Conservation (phyloP, 148 eudicot species). For the Chenopodium berlandieri region DNA sequence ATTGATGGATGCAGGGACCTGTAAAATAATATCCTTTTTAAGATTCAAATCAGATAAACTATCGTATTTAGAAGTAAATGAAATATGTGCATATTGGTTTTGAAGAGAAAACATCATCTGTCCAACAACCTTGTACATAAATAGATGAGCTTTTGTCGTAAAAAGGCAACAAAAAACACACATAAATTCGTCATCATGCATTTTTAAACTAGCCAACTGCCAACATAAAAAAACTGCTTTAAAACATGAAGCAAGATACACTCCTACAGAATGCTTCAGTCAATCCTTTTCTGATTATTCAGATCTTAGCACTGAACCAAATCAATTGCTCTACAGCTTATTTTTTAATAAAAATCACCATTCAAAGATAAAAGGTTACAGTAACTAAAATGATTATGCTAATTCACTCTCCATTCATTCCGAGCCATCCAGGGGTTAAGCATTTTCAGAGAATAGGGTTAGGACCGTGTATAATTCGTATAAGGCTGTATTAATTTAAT, state of each 20-base stretch:
- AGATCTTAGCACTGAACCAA: no score
- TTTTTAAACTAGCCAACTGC: background rate
- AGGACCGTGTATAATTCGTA: no score
- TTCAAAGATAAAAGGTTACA: no score
- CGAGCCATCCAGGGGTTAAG: no score
- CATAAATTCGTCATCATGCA: background rate
- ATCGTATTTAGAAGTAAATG: background rate
- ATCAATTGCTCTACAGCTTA: no score
- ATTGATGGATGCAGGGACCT: constrained; percentile 96
- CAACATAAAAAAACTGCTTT: background rate
- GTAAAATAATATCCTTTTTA: constrained; percentile 14
- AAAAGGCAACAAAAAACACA: background rate
- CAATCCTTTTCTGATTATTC: no score
- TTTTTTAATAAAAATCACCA: background rate
- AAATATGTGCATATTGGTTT: background rate
- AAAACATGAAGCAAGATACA: background rate
- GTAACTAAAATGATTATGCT: no score
- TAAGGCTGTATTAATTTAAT: no score
- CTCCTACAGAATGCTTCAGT: background rate
- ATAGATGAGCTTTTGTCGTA: background rate
- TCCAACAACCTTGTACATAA: background rate
- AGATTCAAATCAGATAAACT: background rate
- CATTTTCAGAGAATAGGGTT: no score
- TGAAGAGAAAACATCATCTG: background rate
- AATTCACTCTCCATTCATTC: no score